These are phyloP conservation scores for Alloascoidea africana DNA, from an alignment of 805 yeast species.

Conservation along the genomic window DNA sequence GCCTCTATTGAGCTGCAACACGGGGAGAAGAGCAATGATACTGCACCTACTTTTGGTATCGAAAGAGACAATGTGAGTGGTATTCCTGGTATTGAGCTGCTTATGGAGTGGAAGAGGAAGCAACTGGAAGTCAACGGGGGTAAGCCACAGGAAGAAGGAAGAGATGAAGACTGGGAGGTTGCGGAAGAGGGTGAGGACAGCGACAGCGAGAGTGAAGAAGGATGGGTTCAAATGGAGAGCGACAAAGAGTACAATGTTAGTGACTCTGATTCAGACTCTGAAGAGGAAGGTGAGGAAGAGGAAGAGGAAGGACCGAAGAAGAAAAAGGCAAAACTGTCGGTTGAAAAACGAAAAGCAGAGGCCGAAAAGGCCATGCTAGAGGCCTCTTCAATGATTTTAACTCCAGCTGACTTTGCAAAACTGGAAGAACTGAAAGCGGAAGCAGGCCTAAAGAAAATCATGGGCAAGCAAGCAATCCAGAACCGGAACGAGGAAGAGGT, in stretches of 20 bases:
- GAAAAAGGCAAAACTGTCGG: slow-evolving; percentile 18
- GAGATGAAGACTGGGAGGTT: slow-evolving; percentile 44
- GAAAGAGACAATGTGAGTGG: slow-evolving; percentile 49
- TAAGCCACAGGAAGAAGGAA: slow-evolving; percentile 43
- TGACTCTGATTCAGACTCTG: slow-evolving; percentile 36
- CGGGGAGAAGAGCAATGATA: slow-evolving; percentile 18
- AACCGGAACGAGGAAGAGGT: slow-evolving; percentile 65
- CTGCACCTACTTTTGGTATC: slow-evolving; percentile 40
- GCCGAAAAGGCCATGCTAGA: slow-evolving; percentile 35
- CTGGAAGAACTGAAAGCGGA: slow-evolving; percentile 72
- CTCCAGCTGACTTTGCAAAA: slow-evolving; percentile 97
- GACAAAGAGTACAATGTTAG: slow-evolving; percentile 48
- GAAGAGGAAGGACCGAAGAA: slow-evolving; percentile 17
- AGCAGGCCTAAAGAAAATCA: slow-evolving; percentile 71
- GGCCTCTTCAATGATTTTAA: slow-evolving; percentile 64
- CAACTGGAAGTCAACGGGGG: slow-evolving; percentile 39
- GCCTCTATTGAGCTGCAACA: slow-evolving; percentile 74
- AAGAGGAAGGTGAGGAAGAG: slow-evolving; percentile 24
- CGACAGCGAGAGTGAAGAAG: slow-evolving; percentile 56
- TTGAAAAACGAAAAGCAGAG: slow-evolving; percentile 18
- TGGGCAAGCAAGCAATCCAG: slow-evolving; percentile 39
- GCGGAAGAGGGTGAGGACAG: slow-evolving; percentile 25
- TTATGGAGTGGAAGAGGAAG: slow-evolving; percentile 71
- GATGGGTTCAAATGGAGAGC: slow-evolving; percentile 82
- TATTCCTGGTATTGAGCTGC: slow-evolving; percentile 82